A percentile compares a stretch with the other conserved stretches of the same genome.
Evolutionary conservation across 1,139 yeast species (phyloP).

Genomic region (Yarrowia galli): DNA sequence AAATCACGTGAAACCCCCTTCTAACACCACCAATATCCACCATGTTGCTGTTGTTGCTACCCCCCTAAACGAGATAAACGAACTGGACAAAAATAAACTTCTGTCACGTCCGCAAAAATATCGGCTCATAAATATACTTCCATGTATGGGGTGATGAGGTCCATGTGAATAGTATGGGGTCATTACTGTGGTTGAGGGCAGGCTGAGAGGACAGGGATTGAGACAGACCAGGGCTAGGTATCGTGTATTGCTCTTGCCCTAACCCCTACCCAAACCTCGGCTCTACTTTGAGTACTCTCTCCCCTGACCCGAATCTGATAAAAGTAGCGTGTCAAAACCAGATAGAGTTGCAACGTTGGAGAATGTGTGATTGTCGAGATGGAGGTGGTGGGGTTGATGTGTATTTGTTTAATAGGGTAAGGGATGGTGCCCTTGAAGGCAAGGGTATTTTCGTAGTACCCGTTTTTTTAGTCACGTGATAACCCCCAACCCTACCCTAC

Average conservation of each 20-base stretch:
- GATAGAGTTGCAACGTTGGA: conserved; percentile 30
- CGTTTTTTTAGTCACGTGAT: neutral
- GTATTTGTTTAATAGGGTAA: too few relatives aligned
- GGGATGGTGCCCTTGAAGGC: too few relatives aligned
- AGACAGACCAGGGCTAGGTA: too few relatives aligned
- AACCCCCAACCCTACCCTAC: too few relatives aligned
- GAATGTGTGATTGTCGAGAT: neutral
- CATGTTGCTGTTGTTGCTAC: too few relatives aligned
- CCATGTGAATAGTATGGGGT: neutral
- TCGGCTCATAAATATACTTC: conserved; percentile 33
- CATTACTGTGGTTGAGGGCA: neutral
- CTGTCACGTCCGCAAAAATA: conserved; percentile 32
- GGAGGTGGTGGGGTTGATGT: neutral
- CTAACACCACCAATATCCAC: too few relatives aligned
- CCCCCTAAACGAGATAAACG: conserved; percentile 17
- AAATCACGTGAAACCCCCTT: too few relatives aligned
- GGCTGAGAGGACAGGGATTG: too few relatives aligned
- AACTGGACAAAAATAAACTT: neutral
- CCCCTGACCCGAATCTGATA: conserved; percentile 25
- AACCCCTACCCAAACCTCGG: neutral
- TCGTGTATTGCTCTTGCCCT: too few relatives aligned
- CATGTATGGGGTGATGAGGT: conserved; percentile 38
- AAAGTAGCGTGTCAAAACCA: conserved; percentile 5
- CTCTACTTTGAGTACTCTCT: neutral
- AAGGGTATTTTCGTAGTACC: too few relatives aligned